Conservation (phyloP, 176 grass and related monocot genomes). For the Eragrostis nindensis region DNA sequence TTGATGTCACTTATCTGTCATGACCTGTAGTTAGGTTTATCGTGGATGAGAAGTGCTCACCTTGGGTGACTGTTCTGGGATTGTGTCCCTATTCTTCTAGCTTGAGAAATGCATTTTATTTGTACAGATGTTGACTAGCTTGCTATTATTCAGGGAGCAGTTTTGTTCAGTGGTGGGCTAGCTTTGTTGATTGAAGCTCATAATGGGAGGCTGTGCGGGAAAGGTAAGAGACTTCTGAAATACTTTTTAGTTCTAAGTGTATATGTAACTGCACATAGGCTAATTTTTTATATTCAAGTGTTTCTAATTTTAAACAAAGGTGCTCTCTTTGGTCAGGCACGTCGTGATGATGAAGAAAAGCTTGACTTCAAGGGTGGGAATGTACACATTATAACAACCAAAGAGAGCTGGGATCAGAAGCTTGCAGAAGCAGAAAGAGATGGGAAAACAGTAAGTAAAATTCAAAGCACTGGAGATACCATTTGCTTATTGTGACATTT, state of each 20-base stretch:
- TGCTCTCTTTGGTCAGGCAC: conserved; percentile 48
- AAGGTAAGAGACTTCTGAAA: conserved; percentile 40
- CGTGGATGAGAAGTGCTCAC: neutral
- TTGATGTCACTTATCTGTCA: neutral
- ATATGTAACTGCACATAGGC: neutral
- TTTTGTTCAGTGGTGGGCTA: conserved; percentile 13
- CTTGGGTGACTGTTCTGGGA: neutral
- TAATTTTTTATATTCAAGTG: conserved; percentile 3
- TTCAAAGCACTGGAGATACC: neutral
- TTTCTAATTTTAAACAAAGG: neutral
- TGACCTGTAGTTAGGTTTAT: neutral
- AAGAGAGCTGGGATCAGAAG: conserved; percentile 89
- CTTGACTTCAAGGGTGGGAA: conserved; percentile 84
- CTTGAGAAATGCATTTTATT: neutral
- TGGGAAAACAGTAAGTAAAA: conserved; percentile 85
- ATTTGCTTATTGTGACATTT: conserved; percentile 11
- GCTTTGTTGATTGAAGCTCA: conserved; percentile 5
- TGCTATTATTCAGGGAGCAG: neutral
- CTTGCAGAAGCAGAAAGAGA: conserved; percentile 83
- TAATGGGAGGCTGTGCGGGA: conserved; percentile 53
- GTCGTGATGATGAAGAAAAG: conserved; percentile 58
- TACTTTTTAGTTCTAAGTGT: neutral
- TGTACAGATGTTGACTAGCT: conserved; percentile 5
- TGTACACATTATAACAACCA: conserved; percentile 80
- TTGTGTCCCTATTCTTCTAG: neutral